Conservation (phyloP, 352 stramenopile species). For the Plasmopara halstedii region DNA sequence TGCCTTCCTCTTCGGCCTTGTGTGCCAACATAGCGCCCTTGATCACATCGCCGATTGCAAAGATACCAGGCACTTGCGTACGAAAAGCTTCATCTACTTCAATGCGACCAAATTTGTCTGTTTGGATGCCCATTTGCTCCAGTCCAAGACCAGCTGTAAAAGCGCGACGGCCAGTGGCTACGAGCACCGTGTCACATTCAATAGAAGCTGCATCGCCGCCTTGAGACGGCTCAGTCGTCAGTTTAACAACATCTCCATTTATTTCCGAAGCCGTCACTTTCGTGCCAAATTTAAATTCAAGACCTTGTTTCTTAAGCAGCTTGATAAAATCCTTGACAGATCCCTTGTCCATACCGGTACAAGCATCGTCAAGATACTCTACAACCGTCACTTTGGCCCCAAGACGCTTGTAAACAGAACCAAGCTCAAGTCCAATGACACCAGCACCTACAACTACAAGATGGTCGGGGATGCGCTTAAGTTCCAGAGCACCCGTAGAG, state of each 20-base stretch:
- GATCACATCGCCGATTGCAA: constrained; percentile 97
- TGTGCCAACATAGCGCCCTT: constrained; percentile 98
- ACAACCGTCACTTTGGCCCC: constrained; percentile 95
- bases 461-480: constrained; percentile 91
- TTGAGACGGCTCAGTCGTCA: constrained; percentile 90
- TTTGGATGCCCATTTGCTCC: constrained; percentile 96
- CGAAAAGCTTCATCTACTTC: constrained; percentile 96
- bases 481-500: constrained; percentile 94
- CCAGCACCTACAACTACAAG: constrained; percentile 96
- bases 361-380: constrained; percentile 96
- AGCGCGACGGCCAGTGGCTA: constrained; percentile 89
- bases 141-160: constrained; percentile 95
- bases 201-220: constrained; percentile 49
- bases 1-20: constrained; percentile 99
- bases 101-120: constrained; percentile 94
- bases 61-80: constrained; percentile 92
- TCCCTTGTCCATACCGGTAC: constrained; percentile 90
- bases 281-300: constrained; percentile 97
- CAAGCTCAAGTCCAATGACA: constrained; percentile 98
- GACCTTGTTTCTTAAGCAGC: constrained; percentile 97
- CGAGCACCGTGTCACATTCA: constrained; percentile 75
- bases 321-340: constrained; percentile 96
- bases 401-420: constrained; percentile 96
- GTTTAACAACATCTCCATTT: constrained; percentile 86
- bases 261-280: constrained; percentile 95